Base-by-base conservation (phyloP, 495 filamentous ascomycete species). In the Zalerion maritima region DNA sequence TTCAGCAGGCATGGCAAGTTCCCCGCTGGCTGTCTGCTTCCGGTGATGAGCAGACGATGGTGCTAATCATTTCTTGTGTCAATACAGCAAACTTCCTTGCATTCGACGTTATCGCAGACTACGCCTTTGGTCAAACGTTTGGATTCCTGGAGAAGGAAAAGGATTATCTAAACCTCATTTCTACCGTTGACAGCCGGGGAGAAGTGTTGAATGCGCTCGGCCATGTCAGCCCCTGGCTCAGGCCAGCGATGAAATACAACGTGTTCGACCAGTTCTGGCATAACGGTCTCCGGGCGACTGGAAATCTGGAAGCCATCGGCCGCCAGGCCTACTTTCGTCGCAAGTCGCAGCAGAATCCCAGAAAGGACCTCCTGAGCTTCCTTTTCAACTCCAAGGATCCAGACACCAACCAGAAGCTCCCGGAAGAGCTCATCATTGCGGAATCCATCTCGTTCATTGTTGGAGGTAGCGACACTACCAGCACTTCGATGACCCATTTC, bases 21-120 rank as follows among this genome's bases (percentile, higher is more conserved):
- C n/a, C n/a, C n/a, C n/a, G n/a, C n/a, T n/a, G n/a, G n/a, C n/a
- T n/a, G n/a, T n/a, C n/a, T n/a, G n/a, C n/a, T n/a, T n/a, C n/a
- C n/a, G n/a, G n/a, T n/a, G n/a, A n/a, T n/a, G n/a, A n/a, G n/a
- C n/a, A n/a, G n/a, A n/a, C n/a, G n/a, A n/a, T n/a, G n/a, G n/a
- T n/a, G n/a, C n/a, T n/a, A n/a, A n/a, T n/a, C n/a, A n/a, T n/a
- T n/a, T n/a, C n/a, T n/a, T n/a, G n/a, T n/a, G n/a, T n/a, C 4
- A 44, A 38, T 6, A 57, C 43, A 24, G 42, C 46, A 2, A 50
- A 51, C 24, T 60, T 43, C 35, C 45, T 64, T 24, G 46, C 58
- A 12, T 28, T 61, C 5, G 57, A 62, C 31, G 38, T 61, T 19
- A 61, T 64, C 32, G 43, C 45, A 11, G 34, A 45, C 24, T 34